Evolutionary conservation across 441 rosid genomes (phyloP), one percentile per base, ranked within the genome.

Genomic region (Adansonia rubrostipa): DNA sequence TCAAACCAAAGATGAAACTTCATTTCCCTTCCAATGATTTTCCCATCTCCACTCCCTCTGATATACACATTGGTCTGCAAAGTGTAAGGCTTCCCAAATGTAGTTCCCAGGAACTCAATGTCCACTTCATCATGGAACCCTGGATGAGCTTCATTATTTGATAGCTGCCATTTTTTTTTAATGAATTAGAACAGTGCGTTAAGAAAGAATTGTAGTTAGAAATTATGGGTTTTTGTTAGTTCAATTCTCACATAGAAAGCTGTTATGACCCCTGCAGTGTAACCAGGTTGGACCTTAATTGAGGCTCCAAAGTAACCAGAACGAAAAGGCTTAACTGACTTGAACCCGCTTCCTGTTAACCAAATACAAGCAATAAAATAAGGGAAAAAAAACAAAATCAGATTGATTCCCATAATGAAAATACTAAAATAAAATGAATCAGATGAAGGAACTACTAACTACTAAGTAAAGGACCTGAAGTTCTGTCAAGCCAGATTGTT

Each of bases 261-360:
- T 78, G 98, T 95, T 33, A 95, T 95, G 67, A 95, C 99, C 76
- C 98, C 99, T 1, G 99, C 99, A 19, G 99, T 92, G 83, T 95
- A 95, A 11, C 99, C 99, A 51, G 95, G 89, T 56, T 95, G 99
- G 71, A 95, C 90, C 83, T 89, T 92, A 63, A 95, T 88, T 63
- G 92, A 87, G 9, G 97, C 93, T 47, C 96, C 98, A 79, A 95
- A 95, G 80, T 95, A 93, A n/a, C 99, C 99, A 28, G 98, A 95
- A 79, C 93, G 89, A 78, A 88, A 95, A 42, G 98, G 91, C 75
- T 86, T 86, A 14, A 89, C 88, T 10, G 99, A 95, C 82, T 95
- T 93, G 81, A 93, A 95, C 65, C 99, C 99, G 82, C 99, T 95
- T 76, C 99, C 99, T 86, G 82, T 22, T 3, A 62, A 61, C 6